Percentiles rank a stretch among this genome's conserved stretches.
Conservation (phyloP, 768 basidiomycete species). For the Tubosaeta brunneosetosa region DNA sequence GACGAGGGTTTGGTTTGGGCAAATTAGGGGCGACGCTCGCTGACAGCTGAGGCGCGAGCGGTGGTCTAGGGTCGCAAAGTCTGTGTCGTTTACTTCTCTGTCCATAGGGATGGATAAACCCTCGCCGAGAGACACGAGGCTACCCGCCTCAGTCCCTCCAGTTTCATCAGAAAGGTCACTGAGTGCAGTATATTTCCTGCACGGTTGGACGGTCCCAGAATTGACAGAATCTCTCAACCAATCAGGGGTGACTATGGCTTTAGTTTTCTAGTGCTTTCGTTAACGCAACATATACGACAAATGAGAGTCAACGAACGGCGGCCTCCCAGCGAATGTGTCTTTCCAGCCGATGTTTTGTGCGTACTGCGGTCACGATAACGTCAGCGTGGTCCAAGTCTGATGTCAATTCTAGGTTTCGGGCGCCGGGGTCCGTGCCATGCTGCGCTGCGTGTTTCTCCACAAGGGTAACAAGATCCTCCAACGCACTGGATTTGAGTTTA, state of each 20-base stretch:
- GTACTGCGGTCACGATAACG: conserved; percentile 60
- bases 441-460: conserved; percentile 13
- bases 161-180: conserved; percentile 46
- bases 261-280: conserved; percentile 46
- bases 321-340: conserved; percentile 62
- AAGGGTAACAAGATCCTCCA: conserved; percentile 25
- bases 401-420: conserved; percentile 34
- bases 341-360: conserved; percentile 64
- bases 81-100: conserved; percentile 16
- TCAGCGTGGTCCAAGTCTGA: conserved; percentile 47
- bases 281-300: not conserved
- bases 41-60: conserved; percentile 51
- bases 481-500: conserved; percentile 23
- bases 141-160: conserved; percentile 17
- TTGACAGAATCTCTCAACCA: conserved; percentile 63
- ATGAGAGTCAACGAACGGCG: conserved; percentile 46
- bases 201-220: conserved; percentile 43
- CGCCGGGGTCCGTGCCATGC: not conserved
- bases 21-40: conserved; percentile 62
- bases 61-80: conserved; percentile 20
- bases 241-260: conserved; percentile 62
- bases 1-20: conserved; percentile 62
- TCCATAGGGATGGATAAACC: conserved; percentile 12
- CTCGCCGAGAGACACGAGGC: not conserved
- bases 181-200: conserved; percentile 53